Conservation (phyloP, 2,329 filamentous ascomycete genomes). For the Sclerotinia borealis region DNA sequence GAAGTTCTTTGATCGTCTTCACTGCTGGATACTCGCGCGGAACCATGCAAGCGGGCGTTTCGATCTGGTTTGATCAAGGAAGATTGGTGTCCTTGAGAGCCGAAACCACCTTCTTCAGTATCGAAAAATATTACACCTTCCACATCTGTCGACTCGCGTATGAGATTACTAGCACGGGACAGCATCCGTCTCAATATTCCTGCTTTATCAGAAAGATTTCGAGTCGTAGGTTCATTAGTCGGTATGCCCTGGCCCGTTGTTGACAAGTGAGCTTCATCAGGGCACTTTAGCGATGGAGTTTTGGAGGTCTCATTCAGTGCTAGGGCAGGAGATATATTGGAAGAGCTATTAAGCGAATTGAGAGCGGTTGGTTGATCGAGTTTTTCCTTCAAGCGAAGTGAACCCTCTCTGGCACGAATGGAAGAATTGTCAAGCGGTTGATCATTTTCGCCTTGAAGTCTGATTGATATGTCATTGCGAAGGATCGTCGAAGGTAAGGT, state of each 20-base stretch:
- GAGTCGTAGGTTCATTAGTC: not conserved
- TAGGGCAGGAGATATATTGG: too few species aligned
- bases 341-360: not conserved
- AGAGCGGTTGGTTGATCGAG: not conserved
- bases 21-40: not conserved
- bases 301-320: not conserved
- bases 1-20: not conserved
- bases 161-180: conserved; percentile 28
- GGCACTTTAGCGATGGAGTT: too few species aligned
- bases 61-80: not conserved
- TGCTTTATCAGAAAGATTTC: not conserved
- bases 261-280: not conserved
- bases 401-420: not conserved
- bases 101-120: conserved; percentile 14
- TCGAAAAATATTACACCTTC: conserved; percentile 29
- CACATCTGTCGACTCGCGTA: conserved; percentile 26
- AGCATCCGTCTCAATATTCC: conserved; percentile 23
- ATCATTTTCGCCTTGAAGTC: not conserved
- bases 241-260: not conserved
- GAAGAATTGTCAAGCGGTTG: not conserved
- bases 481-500: too few species aligned
- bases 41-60: not conserved
- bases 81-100: not conserved
- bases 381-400: not conserved
- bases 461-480: not conserved